Percentiles rank a stretch among this genome's conserved stretches.
These are phyloP conservation scores for Curvularia sp. DNA, from an alignment of 2,329 filamentous ascomycete genomes.

Conservation along the genomic window DNA sequence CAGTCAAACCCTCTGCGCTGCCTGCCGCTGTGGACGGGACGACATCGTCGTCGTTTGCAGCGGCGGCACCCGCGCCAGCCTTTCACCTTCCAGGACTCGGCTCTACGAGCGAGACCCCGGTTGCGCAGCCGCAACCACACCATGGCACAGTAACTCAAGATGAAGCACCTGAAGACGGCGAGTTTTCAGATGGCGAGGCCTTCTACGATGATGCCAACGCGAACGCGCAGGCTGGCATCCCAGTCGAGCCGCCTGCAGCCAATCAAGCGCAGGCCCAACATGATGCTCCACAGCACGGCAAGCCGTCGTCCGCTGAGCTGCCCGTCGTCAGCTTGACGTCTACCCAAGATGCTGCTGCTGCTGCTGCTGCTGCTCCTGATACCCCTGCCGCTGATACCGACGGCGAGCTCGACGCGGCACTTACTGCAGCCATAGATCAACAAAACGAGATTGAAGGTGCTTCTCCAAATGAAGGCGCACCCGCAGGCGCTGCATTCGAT, in stretches of 20 bases:
- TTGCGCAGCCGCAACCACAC: slow-evolving; percentile 27
- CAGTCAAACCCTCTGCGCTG: slow-evolving; percentile 38
- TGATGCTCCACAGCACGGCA: slow-evolving; percentile 39
- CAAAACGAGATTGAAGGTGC: slow-evolving; percentile 20
- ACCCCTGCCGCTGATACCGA: slow-evolving; percentile 25
- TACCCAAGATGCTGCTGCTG: slow-evolving; percentile 31
- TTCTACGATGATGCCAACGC: slow-evolving; percentile 40
- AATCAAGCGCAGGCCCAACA: slow-evolving; percentile 30
- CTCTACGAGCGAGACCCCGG: slow-evolving; percentile 35
- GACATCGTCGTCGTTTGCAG: slow-evolving; percentile 28
- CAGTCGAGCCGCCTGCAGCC: slow-evolving; percentile 22
- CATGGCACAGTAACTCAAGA: slow-evolving; percentile 27
- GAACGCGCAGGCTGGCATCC: slow-evolving; percentile 21
- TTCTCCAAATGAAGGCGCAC: background rate
- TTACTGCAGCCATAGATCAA: slow-evolving; percentile 23
- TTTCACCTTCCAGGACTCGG: slow-evolving; percentile 49
- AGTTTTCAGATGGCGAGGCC: slow-evolving; percentile 43
- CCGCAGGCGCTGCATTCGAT: slow-evolving; percentile 22
- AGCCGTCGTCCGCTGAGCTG: slow-evolving; percentile 35
- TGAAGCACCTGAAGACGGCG: slow-evolving; percentile 43
- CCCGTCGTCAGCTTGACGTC: slow-evolving; percentile 30
- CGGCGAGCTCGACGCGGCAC: slow-evolving; percentile 28
- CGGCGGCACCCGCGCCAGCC: slow-evolving; percentile 36
- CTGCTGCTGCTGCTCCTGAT: slow-evolving; percentile 21
- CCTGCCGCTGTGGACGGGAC: slow-evolving; percentile 27